Base-by-base conservation (phyloP, 441 rosid species). In the Eutrema salsugineum region DNA sequence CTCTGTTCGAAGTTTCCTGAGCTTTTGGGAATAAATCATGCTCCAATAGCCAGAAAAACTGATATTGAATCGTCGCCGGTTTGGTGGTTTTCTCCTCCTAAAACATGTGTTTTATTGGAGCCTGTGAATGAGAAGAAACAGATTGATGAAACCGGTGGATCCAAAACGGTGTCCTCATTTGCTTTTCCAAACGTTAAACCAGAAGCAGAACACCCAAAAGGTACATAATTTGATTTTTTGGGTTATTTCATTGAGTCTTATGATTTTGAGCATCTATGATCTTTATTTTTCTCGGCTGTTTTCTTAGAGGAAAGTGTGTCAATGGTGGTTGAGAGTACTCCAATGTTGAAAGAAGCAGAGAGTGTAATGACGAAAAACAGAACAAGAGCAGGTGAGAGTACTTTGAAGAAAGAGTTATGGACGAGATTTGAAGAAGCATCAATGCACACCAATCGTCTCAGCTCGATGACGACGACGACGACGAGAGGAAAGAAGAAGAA, bases 1-100 rank as follows among this genome's bases (percentile, higher is more conserved):
- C 80, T 87, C 64, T 76, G 80, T 38, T 36, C 68, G 11, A 87
- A 82, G 86, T 94, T 85, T 78, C 91, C 96, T 3, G 99, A 91
- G 80, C 88, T 94, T 32, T 43, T 85, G 60, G 97, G 90, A 38
- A 80, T 89, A 68, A 79, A 80, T 19, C 82, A 61, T 69, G 84
- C 76, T 70, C 69, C 82, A 16, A 87, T 80, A 66, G 57, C 67
- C 12, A 80, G 72, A 28, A 85, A 79, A 63, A 82, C 81, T 38
- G 91, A 83, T 40, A 27, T 84, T 8, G 92, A 78, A 9, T 68
- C 88, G 40, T 92, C 97, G 9, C 96, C 98, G 19, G 71, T 81
- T 16, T 92, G 99, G 99, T 77, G 70, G n/a, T 83, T 89, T 76
- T 95, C 99, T 38, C 97, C 99, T 66, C 97, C 91, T n/a, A 92